These are phyloP conservation scores for Hondaea fermentalgiana DNA, from an alignment of 108 stramenopile species.

Conservation along the genomic window DNA sequence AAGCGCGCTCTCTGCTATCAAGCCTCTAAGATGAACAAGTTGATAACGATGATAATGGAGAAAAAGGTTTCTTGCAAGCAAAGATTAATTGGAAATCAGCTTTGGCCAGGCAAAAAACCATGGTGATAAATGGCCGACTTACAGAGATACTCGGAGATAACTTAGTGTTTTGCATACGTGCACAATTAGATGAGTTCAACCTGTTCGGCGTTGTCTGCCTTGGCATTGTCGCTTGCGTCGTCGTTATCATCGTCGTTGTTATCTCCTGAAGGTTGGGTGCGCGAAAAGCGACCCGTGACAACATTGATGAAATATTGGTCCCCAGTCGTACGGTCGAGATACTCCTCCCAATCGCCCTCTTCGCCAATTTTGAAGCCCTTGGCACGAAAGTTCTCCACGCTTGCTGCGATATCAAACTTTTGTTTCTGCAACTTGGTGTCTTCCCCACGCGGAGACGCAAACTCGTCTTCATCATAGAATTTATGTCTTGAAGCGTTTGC, in stretches of 20 bases:
- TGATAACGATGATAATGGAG: too few relatives aligned
- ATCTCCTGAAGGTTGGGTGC: neutral
- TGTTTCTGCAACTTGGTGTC: neutral
- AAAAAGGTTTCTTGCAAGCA: too few relatives aligned
- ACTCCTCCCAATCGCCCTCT: neutral
- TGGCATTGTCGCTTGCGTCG: neutral
- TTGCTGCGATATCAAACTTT: neutral
- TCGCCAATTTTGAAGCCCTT: slow-evolving; percentile 3
- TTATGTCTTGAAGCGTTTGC: too few relatives aligned
- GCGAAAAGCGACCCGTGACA: neutral
- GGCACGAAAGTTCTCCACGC: neutral
- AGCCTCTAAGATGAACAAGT: neutral
- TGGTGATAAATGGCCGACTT: too few relatives aligned
- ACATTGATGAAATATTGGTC: neutral
- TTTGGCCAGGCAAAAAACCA: too few relatives aligned
- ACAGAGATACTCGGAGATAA: too few relatives aligned
- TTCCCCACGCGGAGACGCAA: too few relatives aligned
- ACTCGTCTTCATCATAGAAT: too few relatives aligned
- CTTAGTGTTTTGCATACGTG: too few relatives aligned
- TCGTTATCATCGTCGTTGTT: neutral
- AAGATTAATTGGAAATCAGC: too few relatives aligned
- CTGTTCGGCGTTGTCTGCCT: neutral
- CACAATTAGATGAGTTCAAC: too few relatives aligned
- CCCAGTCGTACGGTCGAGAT: neutral
- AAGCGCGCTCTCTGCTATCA: neutral